These are phyloP conservation scores for Trichoderma citrinoviride DNA, from an alignment of 2,329 filamentous ascomycete species.

Conservation along the genomic window DNA sequence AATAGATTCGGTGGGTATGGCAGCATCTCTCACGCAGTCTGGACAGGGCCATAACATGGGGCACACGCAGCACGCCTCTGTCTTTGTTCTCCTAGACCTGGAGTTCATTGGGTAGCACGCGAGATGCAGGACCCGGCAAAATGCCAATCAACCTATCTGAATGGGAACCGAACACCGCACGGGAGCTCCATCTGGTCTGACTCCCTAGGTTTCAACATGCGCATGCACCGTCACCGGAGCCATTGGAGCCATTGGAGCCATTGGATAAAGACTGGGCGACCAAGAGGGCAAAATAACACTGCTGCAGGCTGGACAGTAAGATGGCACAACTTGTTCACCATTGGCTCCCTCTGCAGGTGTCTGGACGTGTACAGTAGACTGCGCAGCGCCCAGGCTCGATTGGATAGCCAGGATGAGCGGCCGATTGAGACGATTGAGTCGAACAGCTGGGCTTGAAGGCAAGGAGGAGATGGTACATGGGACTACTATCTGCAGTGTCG, in stretches of 20 bases:
- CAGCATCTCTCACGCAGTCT: background rate
- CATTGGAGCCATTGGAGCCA: background rate
- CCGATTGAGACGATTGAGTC: background rate
- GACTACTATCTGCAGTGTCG: conserved; percentile 1
- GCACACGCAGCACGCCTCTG: background rate
- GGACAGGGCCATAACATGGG: background rate
- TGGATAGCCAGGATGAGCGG: background rate
- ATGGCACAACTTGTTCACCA: background rate
- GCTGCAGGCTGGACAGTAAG: background rate
- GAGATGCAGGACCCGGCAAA: background rate
- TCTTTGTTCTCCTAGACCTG: background rate
- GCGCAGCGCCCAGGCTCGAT: background rate
- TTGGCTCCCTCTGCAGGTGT: conserved; percentile 4
- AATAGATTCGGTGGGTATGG: background rate
- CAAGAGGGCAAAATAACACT: background rate
- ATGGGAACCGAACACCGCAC: background rate
- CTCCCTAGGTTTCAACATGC: background rate
- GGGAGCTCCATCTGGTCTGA: background rate
- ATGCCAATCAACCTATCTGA: background rate
- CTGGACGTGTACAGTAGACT: background rate
- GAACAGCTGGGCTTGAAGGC: background rate
- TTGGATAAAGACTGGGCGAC: background rate
- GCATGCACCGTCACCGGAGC: background rate
- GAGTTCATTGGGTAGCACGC: background rate
- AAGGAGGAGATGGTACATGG: background rate